Evolutionary conservation across 495 filamentous ascomycete species (phyloP).

Genomic region (Chlorociboria aeruginascens): DNA sequence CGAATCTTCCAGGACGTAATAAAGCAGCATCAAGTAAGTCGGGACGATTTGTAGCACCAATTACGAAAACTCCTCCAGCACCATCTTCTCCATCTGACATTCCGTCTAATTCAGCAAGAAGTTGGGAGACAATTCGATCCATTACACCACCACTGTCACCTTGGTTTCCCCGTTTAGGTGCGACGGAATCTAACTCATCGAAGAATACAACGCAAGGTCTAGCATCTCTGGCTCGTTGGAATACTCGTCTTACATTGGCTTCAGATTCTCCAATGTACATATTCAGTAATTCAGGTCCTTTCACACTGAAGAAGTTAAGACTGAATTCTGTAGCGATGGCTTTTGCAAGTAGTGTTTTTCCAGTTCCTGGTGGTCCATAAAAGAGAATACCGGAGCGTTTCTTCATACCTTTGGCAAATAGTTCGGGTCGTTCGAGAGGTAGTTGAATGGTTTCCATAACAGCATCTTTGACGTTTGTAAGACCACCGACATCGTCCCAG

Average conservation of each 20-base stretch:
- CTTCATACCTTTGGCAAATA: constrained; percentile 98
- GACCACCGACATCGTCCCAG: constrained; percentile 93
- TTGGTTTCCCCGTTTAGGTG: constrained; percentile 94
- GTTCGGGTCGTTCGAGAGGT: constrained; percentile 80
- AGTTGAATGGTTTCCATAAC: constrained; percentile 95
- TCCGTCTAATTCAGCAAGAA: constrained; percentile 89
- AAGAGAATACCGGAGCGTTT: constrained; percentile 96
- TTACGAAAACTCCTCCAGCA: constrained; percentile 86
- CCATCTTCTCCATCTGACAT: constrained; percentile 91
- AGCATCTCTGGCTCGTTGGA: constrained; percentile 88
- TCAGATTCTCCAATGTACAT: constrained; percentile 99
- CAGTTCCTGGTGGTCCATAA: constrained; percentile 93
- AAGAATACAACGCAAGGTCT: constrained; percentile 98
- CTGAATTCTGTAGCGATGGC: constrained; percentile 98
- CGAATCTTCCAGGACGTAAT: constrained; percentile 84
- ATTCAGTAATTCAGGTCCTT: constrained; percentile 92
- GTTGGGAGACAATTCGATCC: constrained; percentile 95
- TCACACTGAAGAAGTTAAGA: constrained; percentile 98
- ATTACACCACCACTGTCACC: constrained; percentile 97
- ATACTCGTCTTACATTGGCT: constrained; percentile 92
- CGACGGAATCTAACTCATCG: constrained; percentile 93
- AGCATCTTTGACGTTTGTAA: constrained; percentile 88
- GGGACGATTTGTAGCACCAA: constrained; percentile 91
- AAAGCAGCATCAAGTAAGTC: constrained; percentile 88
- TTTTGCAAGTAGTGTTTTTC: constrained; percentile 93